Evolutionary conservation across 768 basidiomycete species (phyloP), one percentile per base, ranked within the genome.

Genomic region (Russula earlei): DNA sequence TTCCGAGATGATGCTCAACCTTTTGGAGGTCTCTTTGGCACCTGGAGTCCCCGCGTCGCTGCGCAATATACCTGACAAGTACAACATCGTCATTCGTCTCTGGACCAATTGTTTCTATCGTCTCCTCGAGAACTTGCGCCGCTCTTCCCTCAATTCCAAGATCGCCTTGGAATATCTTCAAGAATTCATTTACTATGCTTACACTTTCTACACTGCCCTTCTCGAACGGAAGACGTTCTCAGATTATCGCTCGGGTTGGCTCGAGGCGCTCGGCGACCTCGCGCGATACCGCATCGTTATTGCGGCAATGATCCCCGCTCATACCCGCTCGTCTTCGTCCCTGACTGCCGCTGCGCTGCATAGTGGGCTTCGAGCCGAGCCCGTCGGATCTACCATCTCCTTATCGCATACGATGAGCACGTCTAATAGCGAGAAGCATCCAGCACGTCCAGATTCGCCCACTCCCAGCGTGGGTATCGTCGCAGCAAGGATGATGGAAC

Each of bases 231-330:
- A 78, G 9, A 76, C 74, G 1, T 77, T 98, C 43, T 70, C 68
- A 2, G 68, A 72, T 7, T 96, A 91, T 74, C 82, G 84, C 56
- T 74, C 80, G 2, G 84, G 85, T 17, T 99, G 96, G 96, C 80
- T 98, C 49, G 96, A 99, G 68, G 91, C 94, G 4, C 82, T 99
- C 15, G 96, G 96, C 22, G 96, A 99, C 70, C 78, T 99, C 29
- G 92, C 96, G 0, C 78, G 94, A 34, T 98, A 97, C 68, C 81
- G 88, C 49, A 95, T 96, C 89, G 85, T 87, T 1, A 89, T 97
- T n/a, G 88, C 91, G n/a, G 85, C 83, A 31, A 83, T 92, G 77
- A 77, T 88, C 27, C 76, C 79, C 25, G 76, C 77, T 25, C 75
- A 72, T 33, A 66, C 76, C 5, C 49, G 56, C 34, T 17, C 58